These are phyloP conservation scores for Ustilago esculenta DNA, from an alignment of 1,284 basidiomycete species.

Conservation along the genomic window DNA sequence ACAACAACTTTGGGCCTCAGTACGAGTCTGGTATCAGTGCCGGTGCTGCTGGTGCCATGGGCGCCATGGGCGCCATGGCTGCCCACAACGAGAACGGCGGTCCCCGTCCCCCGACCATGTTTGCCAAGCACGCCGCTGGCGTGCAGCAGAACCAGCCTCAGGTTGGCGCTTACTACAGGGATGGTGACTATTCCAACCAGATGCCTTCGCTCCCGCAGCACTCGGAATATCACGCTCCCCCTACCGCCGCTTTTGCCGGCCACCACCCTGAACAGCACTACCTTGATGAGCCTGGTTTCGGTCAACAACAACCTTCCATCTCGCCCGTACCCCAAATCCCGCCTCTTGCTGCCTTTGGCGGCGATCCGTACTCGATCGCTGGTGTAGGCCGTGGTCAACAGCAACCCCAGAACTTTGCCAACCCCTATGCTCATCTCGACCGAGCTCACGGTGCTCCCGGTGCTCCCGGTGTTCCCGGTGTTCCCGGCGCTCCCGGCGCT, in stretches of 20 bases:
- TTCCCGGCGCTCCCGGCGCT: slow-evolving; percentile 10
- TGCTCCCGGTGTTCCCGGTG: slow-evolving; percentile 5
- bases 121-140: slow-evolving; percentile 62
- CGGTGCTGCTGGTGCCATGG: slow-evolving; percentile 46
- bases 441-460: slow-evolving; percentile 26
- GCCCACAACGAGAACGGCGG: slow-evolving; percentile 57
- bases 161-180: slow-evolving; percentile 53
- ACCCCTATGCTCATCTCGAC: slow-evolving; percentile 62
- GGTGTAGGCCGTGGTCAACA: slow-evolving; percentile 48
- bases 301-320: slow-evolving; percentile 19
- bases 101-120: slow-evolving; percentile 67
- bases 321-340: slow-evolving; percentile 53
- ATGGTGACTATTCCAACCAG: slow-evolving; percentile 25
- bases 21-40: slow-evolving; percentile 44
- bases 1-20: slow-evolving; percentile 38
- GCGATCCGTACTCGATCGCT: slow-evolving; percentile 54
- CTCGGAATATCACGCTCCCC: slow-evolving; percentile 34
- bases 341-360: slow-evolving; percentile 54
- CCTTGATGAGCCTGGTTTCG: slow-evolving; percentile 37
- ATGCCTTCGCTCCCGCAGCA: slow-evolving; percentile 21
- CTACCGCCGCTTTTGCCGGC: slow-evolving; percentile 35
- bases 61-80: slow-evolving; percentile 46
- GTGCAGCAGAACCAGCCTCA: slow-evolving; percentile 37
- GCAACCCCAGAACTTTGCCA: slow-evolving; percentile 47
- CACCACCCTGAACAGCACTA: slow-evolving; percentile 25